These are phyloP conservation scores for Aethionema arabicum DNA, from an alignment of 345 rosid species.

Conservation along the genomic window DNA sequence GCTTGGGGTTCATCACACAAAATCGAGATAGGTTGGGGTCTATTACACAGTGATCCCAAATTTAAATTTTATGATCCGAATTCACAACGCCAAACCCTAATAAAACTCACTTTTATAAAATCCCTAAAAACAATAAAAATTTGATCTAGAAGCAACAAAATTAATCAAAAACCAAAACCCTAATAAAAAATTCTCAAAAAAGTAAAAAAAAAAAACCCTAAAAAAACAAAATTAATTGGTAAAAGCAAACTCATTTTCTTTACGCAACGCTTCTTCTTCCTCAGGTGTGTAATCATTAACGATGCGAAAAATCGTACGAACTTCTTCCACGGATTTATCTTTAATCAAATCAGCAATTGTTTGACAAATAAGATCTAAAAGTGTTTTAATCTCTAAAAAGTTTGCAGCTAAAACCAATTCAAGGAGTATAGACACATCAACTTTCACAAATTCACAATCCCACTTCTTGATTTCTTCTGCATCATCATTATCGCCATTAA, in stretches of 20 bases:
- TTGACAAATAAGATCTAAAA: conserved; percentile 12
- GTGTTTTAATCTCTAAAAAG: neutral
- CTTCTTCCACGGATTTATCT: neutral
- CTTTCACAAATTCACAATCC: neutral
- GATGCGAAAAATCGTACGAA: neutral
- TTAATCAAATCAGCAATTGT: conserved; percentile 5
- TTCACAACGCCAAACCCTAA: no score
- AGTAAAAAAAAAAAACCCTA: no score
- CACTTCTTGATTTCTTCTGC: conserved; percentile 4
- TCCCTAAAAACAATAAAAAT: no score
- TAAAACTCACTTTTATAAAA: no score
- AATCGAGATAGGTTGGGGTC: no score
- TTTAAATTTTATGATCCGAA: no score
- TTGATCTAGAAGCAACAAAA: no score
- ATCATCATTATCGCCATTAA: neutral
- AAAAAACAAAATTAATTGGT: neutral
- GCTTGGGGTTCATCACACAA: no score
- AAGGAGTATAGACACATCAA: neutral
- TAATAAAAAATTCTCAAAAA: no score
- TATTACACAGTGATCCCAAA: no score
- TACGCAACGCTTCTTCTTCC: neutral
- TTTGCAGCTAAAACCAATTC: neutral
- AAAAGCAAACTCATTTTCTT: conserved; percentile 9
- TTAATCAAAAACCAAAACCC: no score
- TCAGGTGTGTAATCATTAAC: neutral